These are phyloP conservation scores for Candida ulmi DNA, from an alignment of 805 yeast species.

Conservation along the genomic window DNA sequence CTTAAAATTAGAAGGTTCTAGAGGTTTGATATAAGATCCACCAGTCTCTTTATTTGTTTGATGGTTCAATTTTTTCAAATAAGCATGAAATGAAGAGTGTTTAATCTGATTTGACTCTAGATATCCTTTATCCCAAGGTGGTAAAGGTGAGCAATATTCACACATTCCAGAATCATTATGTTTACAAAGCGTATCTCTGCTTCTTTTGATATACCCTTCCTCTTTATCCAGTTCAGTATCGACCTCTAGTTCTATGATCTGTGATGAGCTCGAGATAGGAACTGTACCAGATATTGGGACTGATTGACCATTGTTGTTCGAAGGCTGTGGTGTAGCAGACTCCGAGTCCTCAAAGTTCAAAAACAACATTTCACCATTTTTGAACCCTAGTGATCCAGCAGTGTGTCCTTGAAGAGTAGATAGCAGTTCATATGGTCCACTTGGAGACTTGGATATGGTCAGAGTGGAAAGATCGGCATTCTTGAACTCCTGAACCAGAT, in stretches of 20 bases:
- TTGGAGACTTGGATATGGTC: constrained; percentile 18
- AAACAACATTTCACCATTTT: constrained; percentile 44
- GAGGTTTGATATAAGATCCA: constrained; percentile 74
- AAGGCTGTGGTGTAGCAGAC: constrained; percentile 2
- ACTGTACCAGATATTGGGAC: constrained; percentile 8
- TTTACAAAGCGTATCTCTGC: constrained; percentile 59
- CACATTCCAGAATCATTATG: constrained; percentile 97
- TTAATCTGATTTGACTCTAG: constrained; percentile 72
- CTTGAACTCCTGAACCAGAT: constrained; percentile 25
- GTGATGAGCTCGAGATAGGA: constrained; percentile 14
- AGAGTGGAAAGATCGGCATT: constrained; percentile 20
- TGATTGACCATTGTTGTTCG: not conserved
- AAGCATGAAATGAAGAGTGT: constrained; percentile 83
- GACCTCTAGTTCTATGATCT: constrained; percentile 51
- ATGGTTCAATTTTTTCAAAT: constrained; percentile 68
- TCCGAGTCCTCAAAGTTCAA: constrained; percentile 22
- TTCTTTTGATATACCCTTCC: constrained; percentile 69
- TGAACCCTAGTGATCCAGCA: constrained; percentile 33
- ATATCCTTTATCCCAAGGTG: constrained; percentile 87
- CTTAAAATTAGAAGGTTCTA: constrained; percentile 62
- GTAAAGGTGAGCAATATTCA: constrained; percentile 91
- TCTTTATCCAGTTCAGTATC: constrained; percentile 62
- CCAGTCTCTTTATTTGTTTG: constrained; percentile 48
- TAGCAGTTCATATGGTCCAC: constrained; percentile 23
- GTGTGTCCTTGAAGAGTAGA: constrained; percentile 23